A percentile compares a stretch with the other conserved stretches of the same genome.
These are phyloP conservation scores for Trichoderma endophyticum DNA, from an alignment of 2,329 filamentous ascomycete species.

Conservation along the genomic window DNA sequence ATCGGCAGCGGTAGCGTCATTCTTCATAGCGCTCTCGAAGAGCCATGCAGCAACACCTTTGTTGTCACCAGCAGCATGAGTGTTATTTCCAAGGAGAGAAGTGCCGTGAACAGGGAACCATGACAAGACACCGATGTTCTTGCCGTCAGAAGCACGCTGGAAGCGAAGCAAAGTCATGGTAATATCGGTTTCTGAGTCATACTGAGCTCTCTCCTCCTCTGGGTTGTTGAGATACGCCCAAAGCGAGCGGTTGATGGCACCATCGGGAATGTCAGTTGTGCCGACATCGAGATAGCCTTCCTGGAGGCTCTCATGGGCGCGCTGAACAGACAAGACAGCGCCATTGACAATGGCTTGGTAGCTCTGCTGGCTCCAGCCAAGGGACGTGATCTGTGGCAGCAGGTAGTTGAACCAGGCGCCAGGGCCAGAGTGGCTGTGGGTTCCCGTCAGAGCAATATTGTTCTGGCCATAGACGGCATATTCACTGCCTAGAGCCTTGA, in stretches of 20 bases:
- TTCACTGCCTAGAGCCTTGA: constrained; percentile 65
- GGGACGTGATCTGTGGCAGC: constrained; percentile 82
- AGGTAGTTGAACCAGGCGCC: constrained; percentile 95
- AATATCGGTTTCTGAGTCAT: constrained; percentile 53
- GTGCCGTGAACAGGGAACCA: constrained; percentile 95
- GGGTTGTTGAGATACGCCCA: constrained; percentile 89
- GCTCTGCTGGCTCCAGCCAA: constrained; percentile 82
- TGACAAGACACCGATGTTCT: constrained; percentile 76
- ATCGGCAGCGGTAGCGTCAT: constrained; percentile 53
- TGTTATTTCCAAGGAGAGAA: constrained; percentile 88
- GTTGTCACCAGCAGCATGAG: constrained; percentile 88
- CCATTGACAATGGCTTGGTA: constrained; percentile 88
- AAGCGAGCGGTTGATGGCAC: constrained; percentile 85
- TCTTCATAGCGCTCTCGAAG: constrained; percentile 67
- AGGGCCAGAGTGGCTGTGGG: constrained; percentile 88
- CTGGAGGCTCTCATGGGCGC: constrained; percentile 61
- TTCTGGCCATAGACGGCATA: constrained; percentile 73
- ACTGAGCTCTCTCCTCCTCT: constrained; percentile 66
- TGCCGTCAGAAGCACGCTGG: constrained; percentile 67
- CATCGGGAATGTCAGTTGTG: constrained; percentile 65
- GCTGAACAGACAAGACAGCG: constrained; percentile 73
- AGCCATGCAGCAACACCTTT: constrained; percentile 88
- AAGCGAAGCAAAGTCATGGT: constrained; percentile 76
- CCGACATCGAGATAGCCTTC: constrained; percentile 69
- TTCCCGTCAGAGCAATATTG: constrained; percentile 87